Evolutionary conservation across 2,329 filamentous ascomycete species (phyloP), one percentile per base, ranked within the genome.

Genomic region (Diaporthe citriasiana): DNA sequence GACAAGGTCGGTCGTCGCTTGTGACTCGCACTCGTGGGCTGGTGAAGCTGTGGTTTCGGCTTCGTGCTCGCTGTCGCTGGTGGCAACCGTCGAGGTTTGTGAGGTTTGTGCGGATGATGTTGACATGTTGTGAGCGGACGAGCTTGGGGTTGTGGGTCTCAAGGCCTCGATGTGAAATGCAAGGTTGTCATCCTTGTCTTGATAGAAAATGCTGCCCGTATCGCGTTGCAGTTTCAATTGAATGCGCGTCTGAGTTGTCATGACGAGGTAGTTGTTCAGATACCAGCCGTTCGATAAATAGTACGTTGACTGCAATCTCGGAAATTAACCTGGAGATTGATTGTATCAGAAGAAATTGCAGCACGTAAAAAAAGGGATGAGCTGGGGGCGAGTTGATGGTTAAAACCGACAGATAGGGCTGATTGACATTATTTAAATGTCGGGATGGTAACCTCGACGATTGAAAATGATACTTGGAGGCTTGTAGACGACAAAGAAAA

Each of bases 211-310:
- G 25, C 50, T 74, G 7, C 72, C 72, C 3, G 57, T 35, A 5
- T 59, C 59, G 7, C 53, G 38, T 19, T 72, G 72, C n/a, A 66
- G 13, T 13, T 35, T 66, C 47, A 74, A 33, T n/a, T 47, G 56
- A 35, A 72, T 60, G 35, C 68, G 57, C 8, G 72, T 66, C 35
- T 33, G 35, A 0, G 38, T 63, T 22, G 72, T 65, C 72, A 74
- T 71, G 9, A 4, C 57, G 38, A 35, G 13, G 27, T n/a, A 22
- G 35, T 13, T 35, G 12, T 35, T 22, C 10, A 27, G 12, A 19
- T 3, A 3, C 19, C 27, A 19, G 3, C 10, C 17, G 38, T 17
- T 45, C 4, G 35, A 13, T n/a, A 38, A 50, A 25, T 50, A 50
- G 15, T n/a, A 13, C 4, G 47, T 35, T 30, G 33, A 22, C 8